These are phyloP conservation scores for Rhizophagus prolifer DNA, from an alignment of 192 early-diverging fungal species.

Conservation along the genomic window DNA sequence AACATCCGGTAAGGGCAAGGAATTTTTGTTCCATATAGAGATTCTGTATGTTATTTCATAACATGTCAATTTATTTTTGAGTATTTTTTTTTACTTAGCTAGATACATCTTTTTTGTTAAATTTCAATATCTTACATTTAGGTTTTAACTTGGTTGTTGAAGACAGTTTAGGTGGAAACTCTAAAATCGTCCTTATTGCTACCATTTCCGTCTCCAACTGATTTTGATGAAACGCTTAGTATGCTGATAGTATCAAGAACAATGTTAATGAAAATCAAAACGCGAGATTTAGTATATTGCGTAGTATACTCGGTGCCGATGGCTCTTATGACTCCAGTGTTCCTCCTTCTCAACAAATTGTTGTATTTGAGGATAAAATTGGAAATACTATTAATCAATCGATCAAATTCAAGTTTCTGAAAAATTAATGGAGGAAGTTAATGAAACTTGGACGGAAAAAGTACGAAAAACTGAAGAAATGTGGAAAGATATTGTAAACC, in stretches of 20 bases:
- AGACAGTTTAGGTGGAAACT: slow-evolving; percentile 83
- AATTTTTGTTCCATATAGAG: slow-evolving; percentile 89
- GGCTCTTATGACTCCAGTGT: slow-evolving; percentile 32
- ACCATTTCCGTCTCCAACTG: slow-evolving; percentile 77
- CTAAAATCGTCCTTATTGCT: slow-evolving; percentile 78
- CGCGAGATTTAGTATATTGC: slow-evolving; percentile 64
- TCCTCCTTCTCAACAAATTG: slow-evolving; percentile 35
- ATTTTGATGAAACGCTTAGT: slow-evolving; percentile 74
- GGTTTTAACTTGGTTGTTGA: slow-evolving; percentile 79
- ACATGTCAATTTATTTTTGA: too few species aligned
- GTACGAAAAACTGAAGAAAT: slow-evolving; percentile 68
- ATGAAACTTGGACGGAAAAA: slow-evolving; percentile 84
- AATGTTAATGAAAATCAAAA: slow-evolving; percentile 89
- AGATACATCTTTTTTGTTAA: neutral
- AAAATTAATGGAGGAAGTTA: slow-evolving; percentile 82
- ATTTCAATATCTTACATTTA: slow-evolving; percentile 25
- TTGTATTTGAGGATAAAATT: slow-evolving; percentile 44
- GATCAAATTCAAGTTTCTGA: slow-evolving; percentile 83
- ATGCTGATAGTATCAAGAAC: slow-evolving; percentile 93
- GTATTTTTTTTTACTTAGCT: neutral
- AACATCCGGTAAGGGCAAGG: slow-evolving; percentile 80
- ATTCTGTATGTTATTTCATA: slow-evolving; percentile 68
- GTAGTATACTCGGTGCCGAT: too few species aligned
- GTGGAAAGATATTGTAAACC: too few species aligned
- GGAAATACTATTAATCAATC: slow-evolving; percentile 54